Conservation (phyloP, 1,284 basidiomycete genomes). For the Tilletiopsis washingtonensis region DNA sequence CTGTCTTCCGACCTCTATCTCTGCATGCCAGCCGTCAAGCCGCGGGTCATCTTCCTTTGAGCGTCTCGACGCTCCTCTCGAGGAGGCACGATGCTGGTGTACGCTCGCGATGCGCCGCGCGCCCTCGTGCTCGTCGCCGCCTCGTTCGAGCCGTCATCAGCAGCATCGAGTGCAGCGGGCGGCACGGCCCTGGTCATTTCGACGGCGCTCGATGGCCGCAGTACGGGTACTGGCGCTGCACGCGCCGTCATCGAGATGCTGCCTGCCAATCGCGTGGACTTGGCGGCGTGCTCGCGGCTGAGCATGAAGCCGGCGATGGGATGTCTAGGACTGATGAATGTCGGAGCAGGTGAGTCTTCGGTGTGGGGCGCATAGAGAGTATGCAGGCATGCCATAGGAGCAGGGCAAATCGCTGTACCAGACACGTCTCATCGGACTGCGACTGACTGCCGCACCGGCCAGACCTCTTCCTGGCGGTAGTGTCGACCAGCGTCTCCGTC, state of each 20-base stretch:
- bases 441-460: too few species aligned
- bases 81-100: conserved; percentile 42
- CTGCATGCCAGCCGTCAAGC: too few species aligned
- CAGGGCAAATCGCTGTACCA: too few species aligned
- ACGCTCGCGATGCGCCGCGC: conserved; percentile 28
- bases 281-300: conserved; percentile 12
- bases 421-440: neutral
- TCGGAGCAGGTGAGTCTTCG: conserved; percentile 16
- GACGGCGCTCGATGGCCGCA: conserved; percentile 4
- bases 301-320: too few species aligned
- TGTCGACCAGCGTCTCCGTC: conserved; percentile 23
- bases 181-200: conserved; percentile 17
- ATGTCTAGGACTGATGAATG: conserved; percentile 40
- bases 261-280: neutral
- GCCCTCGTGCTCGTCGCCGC: conserved; percentile 24
- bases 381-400: neutral
- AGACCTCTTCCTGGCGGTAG: conserved; percentile 37
- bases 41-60: too few species aligned
- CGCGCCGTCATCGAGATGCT: conserved; percentile 27
- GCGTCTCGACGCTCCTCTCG: too few species aligned
- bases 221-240: conserved; percentile 2
- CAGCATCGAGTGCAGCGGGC: neutral
- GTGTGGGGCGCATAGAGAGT: neutral
- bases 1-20: too few species aligned
- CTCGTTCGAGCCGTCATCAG: neutral